phyloP scores from a whole-genome alignment of 2,329 filamentous ascomycete species.

The Lachnellula subtilissima region DNA sequence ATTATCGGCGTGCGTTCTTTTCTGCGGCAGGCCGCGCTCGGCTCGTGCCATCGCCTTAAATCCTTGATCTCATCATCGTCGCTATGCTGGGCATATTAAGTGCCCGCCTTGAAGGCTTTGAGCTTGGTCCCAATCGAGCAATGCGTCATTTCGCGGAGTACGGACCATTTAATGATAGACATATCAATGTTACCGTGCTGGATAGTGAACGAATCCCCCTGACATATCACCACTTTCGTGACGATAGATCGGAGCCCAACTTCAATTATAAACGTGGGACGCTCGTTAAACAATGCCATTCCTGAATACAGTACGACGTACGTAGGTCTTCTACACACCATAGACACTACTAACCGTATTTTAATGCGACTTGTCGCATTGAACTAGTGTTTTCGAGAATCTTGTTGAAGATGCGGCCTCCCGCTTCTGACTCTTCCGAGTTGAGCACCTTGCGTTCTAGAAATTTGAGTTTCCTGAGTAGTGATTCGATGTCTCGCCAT shows the following conservation, averaged over 20 bases:
- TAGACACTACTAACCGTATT: not conserved
- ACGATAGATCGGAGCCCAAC: no score
- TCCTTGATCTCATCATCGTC: constrained; percentile 1
- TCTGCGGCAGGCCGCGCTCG: constrained; percentile 2
- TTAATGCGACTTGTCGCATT: not conserved
- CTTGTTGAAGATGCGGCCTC: not conserved
- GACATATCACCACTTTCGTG: no score
- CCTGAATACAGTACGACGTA: not conserved
- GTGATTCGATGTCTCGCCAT: constrained; percentile 18
- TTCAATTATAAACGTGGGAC: not conserved
- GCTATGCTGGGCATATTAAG: not conserved
- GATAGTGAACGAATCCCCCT: not conserved
- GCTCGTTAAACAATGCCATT: not conserved
- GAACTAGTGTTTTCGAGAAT: not conserved
- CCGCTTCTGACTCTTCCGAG: constrained; percentile 9
- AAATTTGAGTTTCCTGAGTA: constrained; percentile 11
- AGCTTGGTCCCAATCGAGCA: constrained; percentile 8
- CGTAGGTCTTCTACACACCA: not conserved
- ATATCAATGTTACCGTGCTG: constrained; percentile 2
- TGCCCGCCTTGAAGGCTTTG: constrained; percentile 4
- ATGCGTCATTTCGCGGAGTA: constrained; percentile 14
- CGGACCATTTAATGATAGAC: constrained; percentile 11
- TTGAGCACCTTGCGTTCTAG: constrained; percentile 15
- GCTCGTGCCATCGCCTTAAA: not conserved
- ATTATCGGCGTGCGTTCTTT: not conserved